Conservation (phyloP, 1,284 basidiomycete species). For the Apiotrichum gamsii region DNA sequence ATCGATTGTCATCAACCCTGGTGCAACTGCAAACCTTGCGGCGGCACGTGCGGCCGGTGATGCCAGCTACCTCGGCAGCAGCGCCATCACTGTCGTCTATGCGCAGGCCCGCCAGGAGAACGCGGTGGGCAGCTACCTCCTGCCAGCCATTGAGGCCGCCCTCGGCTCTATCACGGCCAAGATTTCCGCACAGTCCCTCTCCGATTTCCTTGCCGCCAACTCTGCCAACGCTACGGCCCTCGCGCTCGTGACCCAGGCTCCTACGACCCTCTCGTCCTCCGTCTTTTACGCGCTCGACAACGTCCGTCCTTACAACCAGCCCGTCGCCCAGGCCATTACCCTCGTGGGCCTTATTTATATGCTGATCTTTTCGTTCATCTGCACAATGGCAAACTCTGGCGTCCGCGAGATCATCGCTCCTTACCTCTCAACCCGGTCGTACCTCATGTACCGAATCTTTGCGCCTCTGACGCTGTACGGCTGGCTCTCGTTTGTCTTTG, state of each 20-base stretch:
- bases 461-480: conserved; percentile 58
- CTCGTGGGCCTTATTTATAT: conserved; percentile 66
- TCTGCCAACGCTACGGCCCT: conserved; percentile 49
- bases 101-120: conserved; percentile 47
- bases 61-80: conserved; percentile 27
- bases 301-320: conserved; percentile 58
- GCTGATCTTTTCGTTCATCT: conserved; percentile 51
- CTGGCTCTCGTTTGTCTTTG: conserved; percentile 59
- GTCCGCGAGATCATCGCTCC: conserved; percentile 48
- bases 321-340: conserved; percentile 64
- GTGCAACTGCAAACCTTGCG: conserved; percentile 25
- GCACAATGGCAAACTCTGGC: conserved; percentile 49
- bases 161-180: conserved; percentile 26
- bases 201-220: conserved; percentile 32
- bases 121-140: conserved; percentile 41
- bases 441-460: conserved; percentile 56
- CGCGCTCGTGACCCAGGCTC: conserved; percentile 53
- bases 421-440: conserved; percentile 53
- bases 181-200: conserved; percentile 24
- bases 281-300: conserved; percentile 56
- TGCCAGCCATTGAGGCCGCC: conserved; percentile 32
- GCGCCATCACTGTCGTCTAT: conserved; percentile 39
- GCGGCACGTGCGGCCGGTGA: conserved; percentile 32
- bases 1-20: conserved; percentile 36
- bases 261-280: conserved; percentile 55